Base-by-base conservation (phyloP, 108 stramenopile species). In the Cyclotella choctawhatcheeana region DNA sequence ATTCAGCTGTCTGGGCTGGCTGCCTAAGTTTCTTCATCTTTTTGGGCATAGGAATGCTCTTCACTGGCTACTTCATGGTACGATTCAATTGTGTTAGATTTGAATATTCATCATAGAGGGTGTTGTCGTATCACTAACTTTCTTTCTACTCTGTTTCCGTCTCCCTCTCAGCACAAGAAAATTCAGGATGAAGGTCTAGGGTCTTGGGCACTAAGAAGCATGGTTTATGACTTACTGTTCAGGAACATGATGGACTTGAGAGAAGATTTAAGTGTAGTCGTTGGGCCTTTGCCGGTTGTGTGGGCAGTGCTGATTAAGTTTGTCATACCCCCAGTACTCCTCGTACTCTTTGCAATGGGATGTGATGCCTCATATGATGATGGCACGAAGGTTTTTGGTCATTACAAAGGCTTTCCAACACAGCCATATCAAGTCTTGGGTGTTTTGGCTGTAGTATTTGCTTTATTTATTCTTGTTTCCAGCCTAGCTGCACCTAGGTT, bases 261-360 rank as follows among this genome's bases (percentile, higher is more conserved):
- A 37, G 71, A 76, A 17, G 69, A 84, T 18, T 52, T 84, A 32
- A 50, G 71, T n/a, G 64, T 30, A 50, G 71, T 74, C 27, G 81
- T 83, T 30, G 84, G 88, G 20, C 50, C 67, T 44, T 61, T 89
- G 26, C 86, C 86, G 12, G 44, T 52, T 32, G 54, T 78, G 16
- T 89, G 88, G 88, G 79, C 72, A 24, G 44, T 87, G 27, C 34
- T 74, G n/a, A 81, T 87, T 50, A 83, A 83, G 67, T 66, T 77
- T 48, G 44, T 87, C 55, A 82, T 84, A 44, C 83, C 84, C 5
- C 89, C 81, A 12, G 54, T 88, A 32, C 48, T 90, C 12, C 44
- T 88, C n/a, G 62, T 86, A n/a, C 73, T 90, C n/a, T 84, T 86
- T 44, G 25, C 61, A 27, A 56, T 74, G 29, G 58, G 58, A 26